Evolutionary conservation across 202 grass and related monocot species (phyloP), one percentile per base, ranked within the genome.

Genomic region (Schoenoplectus tabernaemontani): DNA sequence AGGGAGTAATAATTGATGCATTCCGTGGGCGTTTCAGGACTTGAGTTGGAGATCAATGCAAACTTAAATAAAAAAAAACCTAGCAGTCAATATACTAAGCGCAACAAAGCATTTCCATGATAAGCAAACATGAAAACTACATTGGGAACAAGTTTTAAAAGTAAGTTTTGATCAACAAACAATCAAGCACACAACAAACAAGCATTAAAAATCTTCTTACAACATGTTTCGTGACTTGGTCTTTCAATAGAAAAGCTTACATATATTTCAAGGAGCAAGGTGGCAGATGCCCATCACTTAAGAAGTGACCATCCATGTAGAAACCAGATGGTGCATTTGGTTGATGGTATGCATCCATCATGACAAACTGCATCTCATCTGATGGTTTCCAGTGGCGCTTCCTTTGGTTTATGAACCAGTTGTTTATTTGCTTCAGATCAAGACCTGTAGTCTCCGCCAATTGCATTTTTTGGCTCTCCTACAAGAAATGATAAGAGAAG

Each of bases 381-480:
- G 96, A 92, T 0, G 91, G 96, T 64, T 98, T 98, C 96, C 96
- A 98, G 79, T 98, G 96, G 48, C 96, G 88, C 81, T 98, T 98
- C 83, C 96, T 87, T 74, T 96, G 93, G 80, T 96, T 96, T 77
- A 96, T 96, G 82, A 96, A 96, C 93, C 93, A 96, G 81, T 98
- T 98, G 83, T 99, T 99, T 82, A 99, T 99, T 88, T 99, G 96
- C 86, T 99, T 99, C 86, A 95, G 85, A 65, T 99, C 96, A 0
- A 99, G 96, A 7, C 96, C 96, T 0, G 96, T 99, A 0, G 96
- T 91, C 64, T 99, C 90, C 0, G 96, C 96, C 11, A 99, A 63
- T 0, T 88, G 87, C 81, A 90, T 85, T 86, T 99, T 99, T 78
- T 99, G 91, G 48, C 83, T 91, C 82, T 99, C 96, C 96, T 99